Evolutionary conservation across 169 alveolate genomes (phyloP).

Genomic region (Plasmodium relictum): DNA sequence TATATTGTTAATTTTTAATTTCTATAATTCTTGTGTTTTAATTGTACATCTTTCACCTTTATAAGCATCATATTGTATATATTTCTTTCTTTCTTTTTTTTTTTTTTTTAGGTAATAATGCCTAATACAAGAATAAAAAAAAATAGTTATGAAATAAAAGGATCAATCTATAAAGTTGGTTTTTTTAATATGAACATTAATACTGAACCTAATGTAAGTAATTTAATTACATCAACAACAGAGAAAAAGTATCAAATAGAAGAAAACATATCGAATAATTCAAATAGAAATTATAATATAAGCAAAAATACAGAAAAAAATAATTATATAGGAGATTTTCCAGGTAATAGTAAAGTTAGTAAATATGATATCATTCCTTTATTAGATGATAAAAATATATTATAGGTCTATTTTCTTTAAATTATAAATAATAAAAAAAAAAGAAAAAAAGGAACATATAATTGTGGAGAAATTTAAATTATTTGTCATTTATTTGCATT

Average conservation of each 20-base stretch:
- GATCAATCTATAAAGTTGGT: conserved; percentile 53
- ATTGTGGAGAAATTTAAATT: too few species aligned
- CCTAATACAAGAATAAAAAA: conserved; percentile 49
- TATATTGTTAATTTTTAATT: neutral
- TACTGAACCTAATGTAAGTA: conserved; percentile 70
- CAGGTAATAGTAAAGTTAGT: conserved; percentile 3
- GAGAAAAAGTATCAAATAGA: conserved; percentile 62
- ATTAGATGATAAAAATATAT: conserved; percentile 11
- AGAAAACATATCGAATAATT: neutral
- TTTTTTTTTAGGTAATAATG: conserved; percentile 46
- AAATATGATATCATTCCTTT: conserved; percentile 61
- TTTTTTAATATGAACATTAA: conserved; percentile 48
- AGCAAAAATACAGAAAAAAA: neutral
- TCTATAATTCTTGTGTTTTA: neutral
- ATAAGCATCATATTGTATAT: too few species aligned
- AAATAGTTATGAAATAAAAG: conserved; percentile 13
- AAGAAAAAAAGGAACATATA: too few species aligned
- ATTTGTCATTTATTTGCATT: too few species aligned
- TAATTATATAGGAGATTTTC: neutral
- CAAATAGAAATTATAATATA: conserved; percentile 1
- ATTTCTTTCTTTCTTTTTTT: neutral
- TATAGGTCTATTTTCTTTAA: too few species aligned
- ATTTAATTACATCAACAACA: conserved; percentile 51
- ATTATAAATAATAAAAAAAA: too few species aligned
- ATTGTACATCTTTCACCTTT: too few species aligned